Base-by-base conservation (phyloP, 2,329 filamentous ascomycete genomes). In the Fusarium mexicanum region DNA sequence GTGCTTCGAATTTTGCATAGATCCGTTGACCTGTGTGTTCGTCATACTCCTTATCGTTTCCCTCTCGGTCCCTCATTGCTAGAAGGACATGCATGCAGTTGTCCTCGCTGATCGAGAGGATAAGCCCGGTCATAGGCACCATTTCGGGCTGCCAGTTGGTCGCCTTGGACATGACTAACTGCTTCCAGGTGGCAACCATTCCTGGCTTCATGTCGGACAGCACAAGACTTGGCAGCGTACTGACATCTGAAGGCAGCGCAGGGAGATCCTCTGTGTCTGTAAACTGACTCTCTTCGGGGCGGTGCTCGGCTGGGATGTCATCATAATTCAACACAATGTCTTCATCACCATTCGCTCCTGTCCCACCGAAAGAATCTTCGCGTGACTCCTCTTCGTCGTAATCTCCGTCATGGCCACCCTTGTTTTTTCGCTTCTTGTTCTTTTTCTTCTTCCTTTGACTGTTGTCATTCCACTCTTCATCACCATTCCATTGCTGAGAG, bases 1-100 rank as follows among this genome's bases (percentile, higher is more conserved):
- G 92, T 75, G 91, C 91, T 77, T 97, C 94, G 73, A 97, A 96
- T 66, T 91, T 93, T 71, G 88, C 91, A 76, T 96, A 97, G 16
- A 94, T 82, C 16, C 94, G 88, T 70, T 92, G 86, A 1, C 94
- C 94, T 0, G 92, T 91, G 44, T 88, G 83, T 17, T 90, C 87
- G 75, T 96, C 91, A 73, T 91, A 91, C 24, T 83, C 80, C 77
- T 89, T 91, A 71, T 91, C 85, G 61, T 87, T 88, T 10, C 87
- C 82, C 18, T 87, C 82, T 54, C 92, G 85, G 78, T 97, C 93
- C 35, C 93, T 89, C 70, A 87, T 87, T 6, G 94, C 94, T 6
- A 97, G 86, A 17, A 87, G 85, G 9, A 97, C 83, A 29, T 87
- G 84, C 22, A 97, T 79, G 1, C 79, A 71, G 3, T 79, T 83